phyloP scores from a whole-genome alignment of 2,329 filamentous ascomycete genomes.

The Alternaria sp. region DNA sequence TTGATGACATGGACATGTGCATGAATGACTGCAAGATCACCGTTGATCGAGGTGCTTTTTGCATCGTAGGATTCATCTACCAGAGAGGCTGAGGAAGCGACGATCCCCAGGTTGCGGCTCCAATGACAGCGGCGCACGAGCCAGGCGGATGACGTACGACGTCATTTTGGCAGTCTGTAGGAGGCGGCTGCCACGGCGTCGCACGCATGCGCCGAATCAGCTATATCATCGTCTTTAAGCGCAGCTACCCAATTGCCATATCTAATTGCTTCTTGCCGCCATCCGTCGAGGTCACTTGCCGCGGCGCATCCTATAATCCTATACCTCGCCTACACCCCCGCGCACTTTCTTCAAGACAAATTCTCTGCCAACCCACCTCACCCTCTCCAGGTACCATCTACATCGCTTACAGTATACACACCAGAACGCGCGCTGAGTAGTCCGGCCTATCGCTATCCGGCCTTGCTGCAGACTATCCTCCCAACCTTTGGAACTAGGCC shows the following conservation, averaged over 20 bases:
- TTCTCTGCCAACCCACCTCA: constrained; percentile 1
- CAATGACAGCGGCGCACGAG: constrained; percentile 15
- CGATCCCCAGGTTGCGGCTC: constrained; percentile 19
- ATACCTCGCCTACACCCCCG: neutral
- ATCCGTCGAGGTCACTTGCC: constrained; percentile 6
- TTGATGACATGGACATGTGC: neutral
- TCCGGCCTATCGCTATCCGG: constrained; percentile 9
- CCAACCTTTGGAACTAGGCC: constrained; percentile 18
- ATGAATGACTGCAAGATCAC: neutral
- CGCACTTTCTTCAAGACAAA: neutral
- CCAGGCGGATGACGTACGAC: constrained; percentile 12
- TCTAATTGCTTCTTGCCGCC: constrained; percentile 19
- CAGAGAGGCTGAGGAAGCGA: neutral
- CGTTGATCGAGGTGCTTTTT: constrained; percentile 1
- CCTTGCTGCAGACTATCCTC: constrained; percentile 31
- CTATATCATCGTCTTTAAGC: constrained; percentile 16
- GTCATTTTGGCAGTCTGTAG: constrained; percentile 14
- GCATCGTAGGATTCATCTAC: neutral
- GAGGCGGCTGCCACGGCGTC: constrained; percentile 2
- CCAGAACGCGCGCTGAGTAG: constrained; percentile 3
- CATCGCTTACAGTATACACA: constrained; percentile 16
- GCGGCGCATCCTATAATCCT: neutral
- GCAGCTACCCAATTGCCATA: constrained; percentile 10
- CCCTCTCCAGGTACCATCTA: constrained; percentile 10
- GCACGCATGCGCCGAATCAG: constrained; percentile 12